phyloP scores from a whole-genome alignment of 2,329 filamentous ascomycete species.

The Pestalotiopsis sp. region DNA sequence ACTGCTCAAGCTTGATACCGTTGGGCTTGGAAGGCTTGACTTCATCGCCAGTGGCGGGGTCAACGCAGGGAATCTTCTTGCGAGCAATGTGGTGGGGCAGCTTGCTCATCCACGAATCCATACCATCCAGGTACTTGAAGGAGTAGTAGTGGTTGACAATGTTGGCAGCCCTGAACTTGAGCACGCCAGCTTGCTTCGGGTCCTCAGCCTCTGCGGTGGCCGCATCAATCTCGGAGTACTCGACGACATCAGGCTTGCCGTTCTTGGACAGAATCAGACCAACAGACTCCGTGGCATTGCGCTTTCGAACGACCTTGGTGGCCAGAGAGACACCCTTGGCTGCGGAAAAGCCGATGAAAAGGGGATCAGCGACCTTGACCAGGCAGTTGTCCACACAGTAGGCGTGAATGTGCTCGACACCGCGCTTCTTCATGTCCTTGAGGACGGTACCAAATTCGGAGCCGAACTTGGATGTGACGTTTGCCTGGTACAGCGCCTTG shows the following conservation, averaged over 20 bases:
- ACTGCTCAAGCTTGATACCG: constrained; percentile 98
- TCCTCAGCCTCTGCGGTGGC: constrained; percentile 90
- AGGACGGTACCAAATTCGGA: constrained; percentile 74
- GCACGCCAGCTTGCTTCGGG: constrained; percentile 74
- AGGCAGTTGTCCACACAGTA: constrained; percentile 99
- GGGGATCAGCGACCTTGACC: constrained; percentile 96
- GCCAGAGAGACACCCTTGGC: constrained; percentile 90
- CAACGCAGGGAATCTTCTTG: constrained; percentile 95
- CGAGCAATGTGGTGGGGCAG: constrained; percentile 94
- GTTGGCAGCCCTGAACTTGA: constrained; percentile 97
- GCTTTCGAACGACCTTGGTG: constrained; percentile 99
- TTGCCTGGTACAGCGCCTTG: constrained; percentile 68
- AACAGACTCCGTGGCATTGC: constrained; percentile 92
- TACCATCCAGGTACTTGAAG: constrained; percentile 86
- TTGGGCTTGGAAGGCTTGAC: constrained; percentile 95
- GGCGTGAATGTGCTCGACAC: constrained; percentile 92
- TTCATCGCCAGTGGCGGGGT: constrained; percentile 75
- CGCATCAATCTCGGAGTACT: constrained; percentile 95
- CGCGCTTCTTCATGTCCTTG: constrained; percentile 84
- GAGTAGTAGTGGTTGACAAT: constrained; percentile 99
- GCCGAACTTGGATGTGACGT: constrained; percentile 17
- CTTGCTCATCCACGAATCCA: constrained; percentile 82
- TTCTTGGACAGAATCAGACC: constrained; percentile 95
- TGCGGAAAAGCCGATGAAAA: constrained; percentile 93
- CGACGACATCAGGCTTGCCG: constrained; percentile 93